Evolutionary conservation across 371 early-diverging fungal genomes (phyloP).

Genomic region (Mortierella sp.): DNA sequence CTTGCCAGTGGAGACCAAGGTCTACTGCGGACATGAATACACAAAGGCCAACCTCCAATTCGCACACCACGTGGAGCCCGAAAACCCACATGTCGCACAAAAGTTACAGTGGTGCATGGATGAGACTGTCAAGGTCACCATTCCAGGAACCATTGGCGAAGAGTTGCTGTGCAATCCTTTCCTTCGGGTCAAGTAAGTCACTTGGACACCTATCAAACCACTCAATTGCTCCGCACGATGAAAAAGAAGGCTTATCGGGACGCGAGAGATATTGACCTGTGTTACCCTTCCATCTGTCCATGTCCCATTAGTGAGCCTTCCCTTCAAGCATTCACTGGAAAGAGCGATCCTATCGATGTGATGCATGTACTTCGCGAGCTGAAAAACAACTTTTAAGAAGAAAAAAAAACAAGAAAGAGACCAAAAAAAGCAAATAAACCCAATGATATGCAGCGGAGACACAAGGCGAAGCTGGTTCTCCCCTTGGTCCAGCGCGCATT

Average conservation of each 20-base stretch:
- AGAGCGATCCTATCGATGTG: constrained; percentile 79
- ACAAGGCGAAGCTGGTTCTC: constrained; percentile 2
- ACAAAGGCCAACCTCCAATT: constrained; percentile 78
- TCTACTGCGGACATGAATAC: constrained; percentile 96
- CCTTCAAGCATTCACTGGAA: constrained; percentile 69
- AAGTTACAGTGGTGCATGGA: constrained; percentile 50
- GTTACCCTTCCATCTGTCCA: not conserved
- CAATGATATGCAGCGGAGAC: not conserved
- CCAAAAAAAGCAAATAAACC: not conserved
- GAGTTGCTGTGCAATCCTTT: constrained; percentile 91
- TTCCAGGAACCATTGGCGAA: constrained; percentile 90
- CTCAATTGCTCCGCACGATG: no score
- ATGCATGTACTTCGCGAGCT: constrained; percentile 82
- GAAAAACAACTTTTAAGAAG: constrained; percentile 70
- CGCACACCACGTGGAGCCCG: constrained; percentile 67
- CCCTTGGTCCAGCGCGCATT: not conserved
- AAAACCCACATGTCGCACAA: constrained; percentile 58
- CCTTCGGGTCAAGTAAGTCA: constrained; percentile 73
- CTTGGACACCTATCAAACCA: not conserved
- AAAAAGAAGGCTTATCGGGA: no score
- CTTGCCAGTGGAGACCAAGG: constrained; percentile 84
- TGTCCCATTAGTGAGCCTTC: constrained; percentile 61
- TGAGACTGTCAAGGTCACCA: constrained; percentile 60
- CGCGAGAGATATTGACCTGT: not conserved
- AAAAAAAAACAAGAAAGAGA: not conserved